phyloP scores from a whole-genome alignment of 768 basidiomycete genomes.

The Boletus pseudo-olivaceus region DNA sequence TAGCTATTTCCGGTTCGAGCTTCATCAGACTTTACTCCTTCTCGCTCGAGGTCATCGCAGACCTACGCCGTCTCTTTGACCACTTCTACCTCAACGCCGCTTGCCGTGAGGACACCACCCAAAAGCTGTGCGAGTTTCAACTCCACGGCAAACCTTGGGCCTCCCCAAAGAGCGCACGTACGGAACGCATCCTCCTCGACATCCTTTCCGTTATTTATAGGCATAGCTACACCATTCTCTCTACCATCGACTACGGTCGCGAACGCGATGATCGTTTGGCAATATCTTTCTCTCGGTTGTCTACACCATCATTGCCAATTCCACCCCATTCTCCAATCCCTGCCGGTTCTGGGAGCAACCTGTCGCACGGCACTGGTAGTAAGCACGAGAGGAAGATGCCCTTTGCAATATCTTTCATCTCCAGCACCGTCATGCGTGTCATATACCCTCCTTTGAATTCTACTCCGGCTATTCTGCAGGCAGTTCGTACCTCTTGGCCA shows the following conservation, averaged over 20 bases:
- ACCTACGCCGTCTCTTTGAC: constrained; percentile 57
- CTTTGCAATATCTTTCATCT: constrained; percentile 73
- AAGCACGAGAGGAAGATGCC: constrained; percentile 40
- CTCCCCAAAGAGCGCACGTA: constrained; percentile 57
- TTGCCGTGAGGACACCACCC: constrained; percentile 51
- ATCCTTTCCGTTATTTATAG: constrained; percentile 61
- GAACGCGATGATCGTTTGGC: constrained; percentile 71
- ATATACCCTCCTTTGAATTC: constrained; percentile 72
- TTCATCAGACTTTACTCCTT: constrained; percentile 72
- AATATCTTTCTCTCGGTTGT: constrained; percentile 63
- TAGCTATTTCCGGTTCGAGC: constrained; percentile 64
- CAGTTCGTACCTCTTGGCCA: constrained; percentile 75
- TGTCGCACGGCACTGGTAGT: constrained; percentile 35
- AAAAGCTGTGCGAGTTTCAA: constrained; percentile 63
- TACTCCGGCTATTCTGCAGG: constrained; percentile 78
- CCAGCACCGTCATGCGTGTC: constrained; percentile 65
- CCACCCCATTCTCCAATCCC: constrained; percentile 38
- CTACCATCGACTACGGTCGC: constrained; percentile 72
- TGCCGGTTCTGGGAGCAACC: constrained; percentile 36
- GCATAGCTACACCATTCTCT: constrained; percentile 60
- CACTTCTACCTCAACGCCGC: constrained; percentile 39
- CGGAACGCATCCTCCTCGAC: constrained; percentile 69
- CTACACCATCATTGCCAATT: constrained; percentile 32
- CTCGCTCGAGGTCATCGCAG: constrained; percentile 46
- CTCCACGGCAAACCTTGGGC: constrained; percentile 73